phyloP scores from a whole-genome alignment of 257 asterid species.

The Nicotiana sylvestris region DNA sequence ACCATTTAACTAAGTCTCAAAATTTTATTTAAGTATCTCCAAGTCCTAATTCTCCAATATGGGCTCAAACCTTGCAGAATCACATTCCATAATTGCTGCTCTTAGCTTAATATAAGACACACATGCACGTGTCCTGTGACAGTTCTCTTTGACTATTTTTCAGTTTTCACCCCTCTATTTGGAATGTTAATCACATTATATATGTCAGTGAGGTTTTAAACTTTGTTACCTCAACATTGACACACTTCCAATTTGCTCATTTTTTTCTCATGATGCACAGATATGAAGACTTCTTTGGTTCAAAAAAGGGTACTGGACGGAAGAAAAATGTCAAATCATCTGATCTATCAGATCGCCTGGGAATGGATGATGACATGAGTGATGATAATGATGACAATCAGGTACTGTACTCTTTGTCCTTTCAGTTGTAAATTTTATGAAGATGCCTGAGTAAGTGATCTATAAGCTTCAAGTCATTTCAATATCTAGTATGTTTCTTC shows the following conservation, averaged over 20 bases:
- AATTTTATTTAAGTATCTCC: neutral
- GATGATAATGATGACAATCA: slow-evolving; percentile 28
- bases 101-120: neutral
- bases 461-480: neutral
- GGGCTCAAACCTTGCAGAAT: neutral
- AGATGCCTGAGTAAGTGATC: neutral
- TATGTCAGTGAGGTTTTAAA: neutral
- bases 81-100: neutral
- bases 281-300: slow-evolving; percentile 68
- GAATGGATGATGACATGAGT: slow-evolving; percentile 35
- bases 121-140: neutral
- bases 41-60: neutral
- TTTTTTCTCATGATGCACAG: neutral
- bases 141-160: neutral
- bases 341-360: slow-evolving; percentile 47
- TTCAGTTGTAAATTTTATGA: slow-evolving; percentile 11
- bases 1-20: neutral
- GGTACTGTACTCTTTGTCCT: slow-evolving; percentile 24
- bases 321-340: slow-evolving; percentile 44
- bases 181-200: neutral
- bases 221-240: slow-evolving; percentile 4
- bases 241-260: neutral
- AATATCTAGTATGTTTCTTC: neutral
- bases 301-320: slow-evolving; percentile 29
- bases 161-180: neutral